phyloP scores from a whole-genome alignment of 495 filamentous ascomycete genomes.

The Cetradonia linearis region DNA sequence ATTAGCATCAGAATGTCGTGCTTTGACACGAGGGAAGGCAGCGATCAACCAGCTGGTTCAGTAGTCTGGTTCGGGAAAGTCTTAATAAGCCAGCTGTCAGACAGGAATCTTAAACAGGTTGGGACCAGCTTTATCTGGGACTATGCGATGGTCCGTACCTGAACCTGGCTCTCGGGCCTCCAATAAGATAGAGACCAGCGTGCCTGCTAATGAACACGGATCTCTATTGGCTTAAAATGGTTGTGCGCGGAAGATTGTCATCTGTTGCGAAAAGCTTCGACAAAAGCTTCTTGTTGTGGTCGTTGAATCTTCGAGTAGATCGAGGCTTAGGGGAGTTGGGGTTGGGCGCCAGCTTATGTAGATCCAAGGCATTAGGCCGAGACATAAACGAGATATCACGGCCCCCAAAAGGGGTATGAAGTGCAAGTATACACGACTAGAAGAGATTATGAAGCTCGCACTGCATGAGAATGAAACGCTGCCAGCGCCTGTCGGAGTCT shows the following conservation, averaged over 20 bases:
- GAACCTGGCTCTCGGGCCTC: slow-evolving; percentile 5
- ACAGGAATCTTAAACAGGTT: neutral
- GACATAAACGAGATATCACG: neutral
- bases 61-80: neutral
- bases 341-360: slow-evolving; percentile 11
- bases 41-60: neutral
- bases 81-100: slow-evolving; percentile 2
- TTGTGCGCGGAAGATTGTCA: slow-evolving; percentile 1
- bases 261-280: slow-evolving; percentile 5
- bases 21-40: neutral
- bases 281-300: neutral
- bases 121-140: slow-evolving; percentile 1
- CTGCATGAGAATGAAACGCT: neutral
- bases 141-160: slow-evolving; percentile 5
- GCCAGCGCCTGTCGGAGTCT: neutral
- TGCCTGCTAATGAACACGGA: neutral
- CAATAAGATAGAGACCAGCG: neutral
- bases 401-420: neutral
- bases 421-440: slow-evolving; percentile 6
- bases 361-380: slow-evolving; percentile 10
- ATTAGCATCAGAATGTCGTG: neutral
- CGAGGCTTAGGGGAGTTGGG: slow-evolving; percentile 8
- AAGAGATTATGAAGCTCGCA: neutral
- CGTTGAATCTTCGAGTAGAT: slow-evolving; percentile 4
- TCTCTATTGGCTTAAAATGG: neutral